Evolutionary conservation across 2,329 filamentous ascomycete species (phyloP).

Genomic region (Trichophyton rubrum): DNA sequence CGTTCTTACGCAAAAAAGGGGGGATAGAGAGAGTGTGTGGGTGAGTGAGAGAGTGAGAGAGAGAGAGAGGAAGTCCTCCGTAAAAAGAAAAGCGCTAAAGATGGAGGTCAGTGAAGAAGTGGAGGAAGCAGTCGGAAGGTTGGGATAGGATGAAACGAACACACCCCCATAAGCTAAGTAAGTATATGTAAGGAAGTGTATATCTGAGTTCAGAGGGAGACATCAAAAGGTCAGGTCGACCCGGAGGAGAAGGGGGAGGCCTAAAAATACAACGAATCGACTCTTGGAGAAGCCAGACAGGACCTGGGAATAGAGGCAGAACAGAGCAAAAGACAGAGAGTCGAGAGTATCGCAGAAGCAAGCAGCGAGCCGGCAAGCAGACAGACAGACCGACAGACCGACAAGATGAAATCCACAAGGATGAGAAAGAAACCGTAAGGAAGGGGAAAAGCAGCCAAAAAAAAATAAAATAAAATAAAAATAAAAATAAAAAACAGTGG

Average conservation of each 20-base stretch:
- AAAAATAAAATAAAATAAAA: no score
- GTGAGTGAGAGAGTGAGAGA: neutral
- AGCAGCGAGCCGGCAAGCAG: neutral
- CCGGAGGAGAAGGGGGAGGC: neutral
- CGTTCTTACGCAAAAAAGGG: neutral
- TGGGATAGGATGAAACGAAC: neutral
- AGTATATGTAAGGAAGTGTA: neutral
- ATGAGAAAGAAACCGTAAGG: neutral
- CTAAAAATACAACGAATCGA: no score
- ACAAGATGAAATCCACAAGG: neutral
- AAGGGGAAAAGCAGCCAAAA: neutral
- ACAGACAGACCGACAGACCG: neutral
- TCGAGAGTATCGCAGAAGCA: neutral
- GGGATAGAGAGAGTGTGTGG: neutral
- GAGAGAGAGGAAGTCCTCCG: neutral
- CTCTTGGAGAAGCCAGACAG: neutral
- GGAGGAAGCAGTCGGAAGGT: neutral
- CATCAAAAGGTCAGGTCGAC: neutral
- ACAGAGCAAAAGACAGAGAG: neutral
- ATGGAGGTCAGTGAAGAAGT: neutral
- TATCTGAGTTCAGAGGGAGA: no score
- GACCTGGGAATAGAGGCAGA: neutral
- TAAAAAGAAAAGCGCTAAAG: neutral
- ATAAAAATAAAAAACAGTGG: no score
- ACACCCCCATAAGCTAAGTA: conserved; percentile 1